These are phyloP conservation scores for Ceratobasidium sp. DNA, from an alignment of 1,284 basidiomycete genomes.

Conservation along the genomic window DNA sequence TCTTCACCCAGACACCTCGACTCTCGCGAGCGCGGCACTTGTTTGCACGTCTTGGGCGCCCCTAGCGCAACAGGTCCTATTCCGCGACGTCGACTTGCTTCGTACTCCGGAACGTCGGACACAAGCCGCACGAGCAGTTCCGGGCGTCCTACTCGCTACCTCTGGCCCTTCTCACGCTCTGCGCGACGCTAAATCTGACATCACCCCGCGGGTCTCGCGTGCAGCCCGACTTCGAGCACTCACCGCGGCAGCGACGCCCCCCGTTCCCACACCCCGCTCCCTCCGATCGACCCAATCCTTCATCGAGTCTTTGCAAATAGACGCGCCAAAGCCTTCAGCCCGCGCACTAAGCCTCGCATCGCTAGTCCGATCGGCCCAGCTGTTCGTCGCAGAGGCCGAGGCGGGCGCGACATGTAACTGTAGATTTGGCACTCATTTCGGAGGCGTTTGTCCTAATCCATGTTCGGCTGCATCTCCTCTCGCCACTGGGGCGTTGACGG, in stretches of 20 bases:
- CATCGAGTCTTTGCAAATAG: background rate
- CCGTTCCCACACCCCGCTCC: conserved; percentile 15
- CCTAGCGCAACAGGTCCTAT: conserved; percentile 13
- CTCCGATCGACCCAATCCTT: conserved; percentile 12
- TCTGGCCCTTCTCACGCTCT: conserved; percentile 14
- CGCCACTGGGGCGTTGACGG: conserved; percentile 5
- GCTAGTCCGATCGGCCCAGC: background rate
- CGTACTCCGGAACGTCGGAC: conserved; percentile 7
- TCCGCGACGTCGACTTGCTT: conserved; percentile 11
- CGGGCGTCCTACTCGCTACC: conserved; percentile 9
- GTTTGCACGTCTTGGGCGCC: conserved; percentile 21
- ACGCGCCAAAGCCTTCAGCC: background rate
- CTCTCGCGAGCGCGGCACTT: conserved; percentile 17
- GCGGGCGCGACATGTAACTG: background rate
- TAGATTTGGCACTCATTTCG: conserved; percentile 4
- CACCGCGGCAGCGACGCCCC: conserved; percentile 1
- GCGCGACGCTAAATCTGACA: conserved; percentile 1
- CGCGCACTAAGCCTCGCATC: conserved; percentile 1
- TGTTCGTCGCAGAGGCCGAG: conserved; percentile 12
- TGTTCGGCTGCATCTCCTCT: conserved; percentile 12
- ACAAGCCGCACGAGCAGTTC: conserved; percentile 4
- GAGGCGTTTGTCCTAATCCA: conserved; percentile 18
- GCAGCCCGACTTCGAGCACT: background rate
- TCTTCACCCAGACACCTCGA: conserved; percentile 5
- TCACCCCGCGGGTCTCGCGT: background rate